Percentiles rank a stretch among this genome's conserved stretches.
Conservation (phyloP, 202 grass and related monocot genomes). For the Dendrocalamus latiflorus region DNA sequence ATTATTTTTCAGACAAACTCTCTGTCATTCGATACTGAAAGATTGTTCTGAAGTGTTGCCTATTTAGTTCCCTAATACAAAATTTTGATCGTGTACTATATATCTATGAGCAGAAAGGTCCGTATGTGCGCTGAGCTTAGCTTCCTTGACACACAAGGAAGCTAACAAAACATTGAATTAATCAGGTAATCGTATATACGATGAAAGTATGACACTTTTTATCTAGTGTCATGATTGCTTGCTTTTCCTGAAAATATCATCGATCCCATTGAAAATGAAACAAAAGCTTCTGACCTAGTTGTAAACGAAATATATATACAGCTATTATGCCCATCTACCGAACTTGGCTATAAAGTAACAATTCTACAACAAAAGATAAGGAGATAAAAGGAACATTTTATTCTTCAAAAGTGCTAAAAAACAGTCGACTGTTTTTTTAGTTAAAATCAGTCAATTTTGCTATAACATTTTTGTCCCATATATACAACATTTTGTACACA, state of each 20-base stretch:
- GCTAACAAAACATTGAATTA: conserved; percentile 22
- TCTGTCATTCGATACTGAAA: not conserved
- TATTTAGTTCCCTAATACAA: not conserved
- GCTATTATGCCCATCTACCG: conserved; percentile 1
- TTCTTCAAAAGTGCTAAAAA: too few species aligned
- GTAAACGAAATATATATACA: conserved; percentile 11
- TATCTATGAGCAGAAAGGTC: conserved; percentile 25
- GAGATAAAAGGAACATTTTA: not conserved
- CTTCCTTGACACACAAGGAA: conserved; percentile 59
- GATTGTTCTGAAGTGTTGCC: not conserved
- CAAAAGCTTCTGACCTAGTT: conserved; percentile 14
- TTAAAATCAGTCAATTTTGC: too few species aligned
- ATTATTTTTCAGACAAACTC: not conserved
- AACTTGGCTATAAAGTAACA: not conserved
- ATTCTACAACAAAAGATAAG: not conserved
- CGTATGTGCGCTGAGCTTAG: conserved; percentile 25
- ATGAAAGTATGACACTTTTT: conserved; percentile 47
- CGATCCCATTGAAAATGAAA: conserved; percentile 15
- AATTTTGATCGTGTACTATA: not conserved
- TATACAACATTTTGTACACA: too few species aligned
- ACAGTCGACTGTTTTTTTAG: too few species aligned
- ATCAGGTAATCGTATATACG: conserved; percentile 37
- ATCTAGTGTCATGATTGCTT: conserved; percentile 47
- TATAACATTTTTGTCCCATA: too few species aligned
- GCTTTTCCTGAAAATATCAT: conserved; percentile 34